Conservation (phyloP, 2,329 filamentous ascomycete genomes). For the Aureobasidium subglaciale region DNA sequence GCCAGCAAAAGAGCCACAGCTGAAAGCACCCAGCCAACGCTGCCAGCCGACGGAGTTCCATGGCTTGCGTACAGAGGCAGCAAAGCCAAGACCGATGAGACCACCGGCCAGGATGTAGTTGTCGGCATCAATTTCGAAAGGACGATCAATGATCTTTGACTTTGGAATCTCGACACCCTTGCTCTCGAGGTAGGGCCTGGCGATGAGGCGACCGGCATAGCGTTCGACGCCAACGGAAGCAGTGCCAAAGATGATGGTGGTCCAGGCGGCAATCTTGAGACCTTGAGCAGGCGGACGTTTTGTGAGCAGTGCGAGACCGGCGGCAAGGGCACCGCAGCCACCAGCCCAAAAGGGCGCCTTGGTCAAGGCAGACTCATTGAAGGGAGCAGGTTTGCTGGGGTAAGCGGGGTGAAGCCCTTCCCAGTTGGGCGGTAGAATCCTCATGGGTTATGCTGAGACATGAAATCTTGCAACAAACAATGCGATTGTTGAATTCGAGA, state of each 20-base stretch:
- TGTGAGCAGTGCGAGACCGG: not conserved
- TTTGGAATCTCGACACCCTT: constrained; percentile 14
- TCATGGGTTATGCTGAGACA: constrained; percentile 14
- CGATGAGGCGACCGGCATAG: constrained; percentile 2
- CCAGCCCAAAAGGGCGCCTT: constrained; percentile 14
- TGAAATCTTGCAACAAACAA: not conserved
- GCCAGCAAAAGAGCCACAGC: constrained; percentile 11
- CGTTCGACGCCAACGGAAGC: not conserved
- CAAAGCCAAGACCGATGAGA: constrained; percentile 2
- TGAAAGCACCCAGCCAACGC: constrained; percentile 13
- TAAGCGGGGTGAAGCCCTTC: constrained; percentile 17
- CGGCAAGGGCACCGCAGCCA: constrained; percentile 2
- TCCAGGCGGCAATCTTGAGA: constrained; percentile 11
- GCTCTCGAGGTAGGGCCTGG: constrained; percentile 15
- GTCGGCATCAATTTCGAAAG: constrained; percentile 15
- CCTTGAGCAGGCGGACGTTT: constrained; percentile 8
- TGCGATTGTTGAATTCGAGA: not conserved
- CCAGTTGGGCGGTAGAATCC: constrained; percentile 16
- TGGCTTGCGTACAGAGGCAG: constrained; percentile 6
- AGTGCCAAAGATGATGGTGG: not conserved
- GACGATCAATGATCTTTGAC: constrained; percentile 14
- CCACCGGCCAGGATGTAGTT: constrained; percentile 15
- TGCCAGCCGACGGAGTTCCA: constrained; percentile 14
- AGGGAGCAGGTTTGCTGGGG: constrained; percentile 8
- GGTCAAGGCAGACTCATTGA: not conserved